Conservation (phyloP, 2,329 filamentous ascomycete species). For the Xylaria sp. region DNA sequence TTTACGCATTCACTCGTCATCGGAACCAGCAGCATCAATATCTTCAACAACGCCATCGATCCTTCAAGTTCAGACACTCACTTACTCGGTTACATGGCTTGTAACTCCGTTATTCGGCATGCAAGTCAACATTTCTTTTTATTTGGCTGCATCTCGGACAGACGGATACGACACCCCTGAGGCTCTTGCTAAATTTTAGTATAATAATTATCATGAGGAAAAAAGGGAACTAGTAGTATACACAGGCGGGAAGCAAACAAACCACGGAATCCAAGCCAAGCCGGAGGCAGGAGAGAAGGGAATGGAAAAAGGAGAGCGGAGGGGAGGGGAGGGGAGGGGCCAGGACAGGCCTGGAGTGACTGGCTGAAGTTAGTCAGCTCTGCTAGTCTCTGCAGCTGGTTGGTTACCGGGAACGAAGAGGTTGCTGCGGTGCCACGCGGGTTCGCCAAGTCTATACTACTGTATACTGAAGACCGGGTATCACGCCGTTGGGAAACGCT, state of each 20-base stretch:
- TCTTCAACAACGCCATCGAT: not conserved
- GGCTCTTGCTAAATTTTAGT: slow-evolving; percentile 9
- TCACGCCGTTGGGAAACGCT: slow-evolving; percentile 17
- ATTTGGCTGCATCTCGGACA: slow-evolving; percentile 8
- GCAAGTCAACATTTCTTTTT: slow-evolving; percentile 22
- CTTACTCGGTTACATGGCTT: not conserved
- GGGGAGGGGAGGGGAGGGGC: slow-evolving; percentile 5
- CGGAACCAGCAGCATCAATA: not conserved
- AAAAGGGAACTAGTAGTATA: slow-evolving; percentile 17
- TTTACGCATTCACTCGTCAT: not conserved
- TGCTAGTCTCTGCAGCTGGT: slow-evolving; percentile 24
- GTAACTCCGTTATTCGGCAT: slow-evolving; percentile 9
- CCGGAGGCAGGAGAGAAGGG: slow-evolving; percentile 7
- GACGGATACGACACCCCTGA: slow-evolving; percentile 17
- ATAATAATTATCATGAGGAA: slow-evolving; percentile 20
- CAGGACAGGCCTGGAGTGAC: slow-evolving; percentile 21
- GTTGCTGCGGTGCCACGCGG: slow-evolving; percentile 18
- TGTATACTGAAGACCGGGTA: slow-evolving; percentile 10
- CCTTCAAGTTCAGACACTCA: not conserved
- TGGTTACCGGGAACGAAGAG: slow-evolving; percentile 21
- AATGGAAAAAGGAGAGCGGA: not conserved
- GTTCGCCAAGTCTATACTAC: slow-evolving; percentile 25
- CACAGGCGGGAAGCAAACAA: not conserved
- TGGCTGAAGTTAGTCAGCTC: slow-evolving; percentile 22
- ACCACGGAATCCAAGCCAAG: not conserved